Evolutionary conservation across 2,329 filamentous ascomycete species (phyloP).

Genomic region (Botrytis sinoallii): DNA sequence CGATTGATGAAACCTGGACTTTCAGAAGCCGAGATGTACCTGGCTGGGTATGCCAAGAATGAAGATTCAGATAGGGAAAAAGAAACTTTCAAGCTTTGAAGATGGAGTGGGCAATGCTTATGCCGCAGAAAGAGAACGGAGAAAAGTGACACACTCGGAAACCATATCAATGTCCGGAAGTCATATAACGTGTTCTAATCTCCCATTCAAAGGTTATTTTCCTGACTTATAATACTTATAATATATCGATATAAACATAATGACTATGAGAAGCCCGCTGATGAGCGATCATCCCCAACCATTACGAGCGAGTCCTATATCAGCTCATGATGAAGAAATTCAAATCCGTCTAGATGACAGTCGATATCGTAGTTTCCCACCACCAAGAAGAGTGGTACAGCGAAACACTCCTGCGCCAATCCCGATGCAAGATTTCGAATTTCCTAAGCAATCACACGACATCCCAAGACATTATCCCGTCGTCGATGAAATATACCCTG

Average conservation of each 20-base stretch:
- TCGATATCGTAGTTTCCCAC: background rate
- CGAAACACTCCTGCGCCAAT: background rate
- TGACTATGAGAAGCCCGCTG: background rate
- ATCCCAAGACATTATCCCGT: background rate
- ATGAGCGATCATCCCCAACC: background rate
- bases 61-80: background rate
- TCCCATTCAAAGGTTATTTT: background rate
- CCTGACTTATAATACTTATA: background rate
- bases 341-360: background rate
- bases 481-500: background rate
- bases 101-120: background rate
- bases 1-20: background rate
- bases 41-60: background rate
- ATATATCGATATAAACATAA: background rate
- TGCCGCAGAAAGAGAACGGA: background rate
- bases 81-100: background rate
- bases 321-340: background rate
- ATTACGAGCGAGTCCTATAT: background rate
- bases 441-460: background rate
- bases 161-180: background rate
- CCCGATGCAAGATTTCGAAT: background rate
- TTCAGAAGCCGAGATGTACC: background rate
- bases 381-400: background rate
- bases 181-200: background rate
- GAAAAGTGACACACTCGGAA: background rate